phyloP scores from a whole-genome alignment of 139 green algal genomes.

The Volvox africanus region DNA sequence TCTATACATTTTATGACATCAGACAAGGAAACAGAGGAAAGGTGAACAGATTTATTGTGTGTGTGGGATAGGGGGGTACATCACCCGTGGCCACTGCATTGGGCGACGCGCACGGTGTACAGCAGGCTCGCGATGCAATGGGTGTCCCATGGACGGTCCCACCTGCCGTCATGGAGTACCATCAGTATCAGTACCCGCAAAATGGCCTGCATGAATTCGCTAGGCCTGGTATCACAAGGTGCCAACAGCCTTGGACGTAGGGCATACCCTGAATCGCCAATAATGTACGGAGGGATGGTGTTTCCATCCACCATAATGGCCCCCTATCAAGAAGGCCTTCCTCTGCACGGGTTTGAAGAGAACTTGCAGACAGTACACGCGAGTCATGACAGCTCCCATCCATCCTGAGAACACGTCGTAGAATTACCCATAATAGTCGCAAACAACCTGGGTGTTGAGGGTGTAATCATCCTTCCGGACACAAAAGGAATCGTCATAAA shows the following conservation, averaged over 20 bases:
- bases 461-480: conserved; percentile 4
- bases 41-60: too few relatives aligned
- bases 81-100: too few relatives aligned
- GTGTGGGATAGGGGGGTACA: too few relatives aligned
- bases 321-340: not conserved
- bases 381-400: not conserved
- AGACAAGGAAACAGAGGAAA: too few relatives aligned
- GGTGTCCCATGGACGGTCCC: too few relatives aligned
- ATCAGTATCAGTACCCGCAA: too few relatives aligned
- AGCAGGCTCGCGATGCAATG: too few relatives aligned
- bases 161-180: too few relatives aligned
- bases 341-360: not conserved
- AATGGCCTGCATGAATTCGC: not conserved
- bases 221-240: not conserved
- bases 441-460: conserved; percentile 5
- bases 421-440: conserved; percentile 3
- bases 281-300: not conserved
- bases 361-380: not conserved
- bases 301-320: not conserved
- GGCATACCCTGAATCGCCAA: not conserved
- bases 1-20: too few relatives aligned
- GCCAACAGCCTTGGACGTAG: not conserved
- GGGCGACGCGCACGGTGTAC: too few relatives aligned
- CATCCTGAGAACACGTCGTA: not conserved
- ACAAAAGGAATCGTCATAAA: not conserved